Conservation (phyloP, 2,329 filamentous ascomycete genomes). For the Incumbomyces lentus region DNA sequence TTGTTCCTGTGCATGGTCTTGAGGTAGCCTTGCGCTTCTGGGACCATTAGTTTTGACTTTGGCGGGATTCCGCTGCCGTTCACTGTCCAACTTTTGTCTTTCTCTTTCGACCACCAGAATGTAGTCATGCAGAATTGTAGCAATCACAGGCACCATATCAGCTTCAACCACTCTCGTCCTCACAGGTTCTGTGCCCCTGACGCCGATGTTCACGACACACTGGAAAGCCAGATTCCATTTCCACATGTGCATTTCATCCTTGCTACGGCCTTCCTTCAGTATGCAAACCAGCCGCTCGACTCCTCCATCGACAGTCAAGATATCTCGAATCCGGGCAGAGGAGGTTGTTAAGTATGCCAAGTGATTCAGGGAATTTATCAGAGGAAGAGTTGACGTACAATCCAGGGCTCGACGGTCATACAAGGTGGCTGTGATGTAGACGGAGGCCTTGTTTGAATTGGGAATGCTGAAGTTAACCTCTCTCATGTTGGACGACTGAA, state of each 20-base stretch:
- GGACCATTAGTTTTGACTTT: constrained; percentile 10
- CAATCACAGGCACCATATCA: constrained; percentile 98
- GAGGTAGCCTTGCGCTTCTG: constrained; percentile 24
- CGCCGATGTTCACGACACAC: constrained; percentile 97
- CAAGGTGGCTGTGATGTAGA: constrained; percentile 94
- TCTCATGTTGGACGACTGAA: constrained; percentile 61
- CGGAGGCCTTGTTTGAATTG: constrained; percentile 98
- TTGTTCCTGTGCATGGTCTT: constrained; percentile 22
- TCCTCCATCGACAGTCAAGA: constrained; percentile 95
- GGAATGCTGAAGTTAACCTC: constrained; percentile 99
- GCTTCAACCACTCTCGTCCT: constrained; percentile 93
- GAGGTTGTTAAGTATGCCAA: constrained; percentile 97
- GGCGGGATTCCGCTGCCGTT: constrained; percentile 40
- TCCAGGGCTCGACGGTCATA: constrained; percentile 96
- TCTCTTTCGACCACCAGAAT: constrained; percentile 91
- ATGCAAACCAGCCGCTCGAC: constrained; percentile 96
- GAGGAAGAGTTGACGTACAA: constrained; percentile 90
- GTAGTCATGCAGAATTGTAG: constrained; percentile 96
- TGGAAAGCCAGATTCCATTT: constrained; percentile 99
- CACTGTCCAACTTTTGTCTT: constrained; percentile 73
- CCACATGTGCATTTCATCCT: constrained; percentile 99
- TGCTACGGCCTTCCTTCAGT: constrained; percentile 90
- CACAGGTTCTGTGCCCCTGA: constrained; percentile 87
- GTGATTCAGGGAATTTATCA: constrained; percentile 98
- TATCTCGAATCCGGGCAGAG: constrained; percentile 92